These are phyloP conservation scores for Vaccinium macrocarpon DNA, from an alignment of 148 eudicot species.

Conservation along the genomic window DNA sequence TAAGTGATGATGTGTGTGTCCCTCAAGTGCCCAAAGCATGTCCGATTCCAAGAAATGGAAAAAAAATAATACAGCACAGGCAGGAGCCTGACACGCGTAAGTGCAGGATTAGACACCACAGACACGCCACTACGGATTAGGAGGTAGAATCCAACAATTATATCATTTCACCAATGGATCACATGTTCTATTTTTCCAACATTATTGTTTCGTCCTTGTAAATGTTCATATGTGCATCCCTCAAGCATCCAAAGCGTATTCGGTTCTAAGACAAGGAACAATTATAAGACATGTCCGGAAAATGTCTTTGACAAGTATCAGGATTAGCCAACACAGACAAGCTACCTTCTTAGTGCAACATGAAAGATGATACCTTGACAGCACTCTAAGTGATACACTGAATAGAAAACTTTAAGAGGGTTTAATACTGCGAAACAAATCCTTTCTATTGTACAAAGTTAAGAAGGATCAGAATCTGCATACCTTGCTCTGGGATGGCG, in stretches of 20 bases:
- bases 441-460: background rate
- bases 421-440: background rate
- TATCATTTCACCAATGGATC: background rate
- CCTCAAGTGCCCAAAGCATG: background rate
- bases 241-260: background rate
- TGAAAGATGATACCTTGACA: background rate
- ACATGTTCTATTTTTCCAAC: background rate
- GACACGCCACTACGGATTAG: background rate
- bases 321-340: background rate
- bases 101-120: background rate
- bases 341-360: background rate
- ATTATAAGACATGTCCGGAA: background rate
- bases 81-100: background rate
- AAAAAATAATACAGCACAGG: background rate
- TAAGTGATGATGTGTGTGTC: background rate
- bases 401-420: background rate
- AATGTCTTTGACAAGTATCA: background rate
- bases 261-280: background rate
- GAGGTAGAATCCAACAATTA: background rate
- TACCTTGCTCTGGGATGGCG: constrained; percentile 50
- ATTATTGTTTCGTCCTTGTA: background rate
- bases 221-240: background rate
- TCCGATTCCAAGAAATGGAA: background rate
- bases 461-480: constrained; percentile 6
- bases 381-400: background rate